Conservation (phyloP, 1,284 basidiomycete species). For the Microbotryomycetes sp. region DNA sequence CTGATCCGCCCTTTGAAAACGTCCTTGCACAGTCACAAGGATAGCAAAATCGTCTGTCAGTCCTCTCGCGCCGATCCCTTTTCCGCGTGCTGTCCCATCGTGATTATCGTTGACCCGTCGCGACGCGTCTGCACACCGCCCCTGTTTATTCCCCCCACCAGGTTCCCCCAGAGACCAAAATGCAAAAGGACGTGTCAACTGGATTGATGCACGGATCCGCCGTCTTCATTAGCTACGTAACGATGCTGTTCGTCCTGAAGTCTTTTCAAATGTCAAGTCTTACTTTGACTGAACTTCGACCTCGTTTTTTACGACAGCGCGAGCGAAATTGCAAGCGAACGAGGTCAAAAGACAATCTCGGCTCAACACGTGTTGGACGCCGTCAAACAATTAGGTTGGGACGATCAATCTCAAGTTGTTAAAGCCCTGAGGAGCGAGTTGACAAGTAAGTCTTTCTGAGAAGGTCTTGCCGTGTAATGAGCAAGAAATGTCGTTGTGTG, state of each 20-base stretch:
- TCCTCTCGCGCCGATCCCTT: neutral
- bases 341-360: constrained; percentile 30
- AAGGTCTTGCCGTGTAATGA: neutral
- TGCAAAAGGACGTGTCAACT: constrained; percentile 32
- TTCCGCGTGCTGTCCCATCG: neutral
- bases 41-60: constrained; percentile 14
- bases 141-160: constrained; percentile 1
- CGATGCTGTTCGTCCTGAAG: constrained; percentile 28
- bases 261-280: neutral
- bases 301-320: constrained; percentile 4
- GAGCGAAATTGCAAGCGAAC: constrained; percentile 27
- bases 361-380: constrained; percentile 31
- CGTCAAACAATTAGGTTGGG: constrained; percentile 29
- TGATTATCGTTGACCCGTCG: too few relatives aligned
- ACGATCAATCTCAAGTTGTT: constrained; percentile 19
- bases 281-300: neutral
- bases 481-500: neutral
- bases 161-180: constrained; percentile 19
- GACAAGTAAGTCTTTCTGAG: constrained; percentile 8
- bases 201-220: constrained; percentile 32
- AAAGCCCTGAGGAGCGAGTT: constrained; percentile 23
- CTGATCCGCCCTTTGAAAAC: neutral
- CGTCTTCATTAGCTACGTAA: constrained; percentile 35
- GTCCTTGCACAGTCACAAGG: constrained; percentile 8
- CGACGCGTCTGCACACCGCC: too few relatives aligned